Base-by-base conservation (phyloP, 1,284 basidiomycete species). In the Thecaphora frezii region DNA sequence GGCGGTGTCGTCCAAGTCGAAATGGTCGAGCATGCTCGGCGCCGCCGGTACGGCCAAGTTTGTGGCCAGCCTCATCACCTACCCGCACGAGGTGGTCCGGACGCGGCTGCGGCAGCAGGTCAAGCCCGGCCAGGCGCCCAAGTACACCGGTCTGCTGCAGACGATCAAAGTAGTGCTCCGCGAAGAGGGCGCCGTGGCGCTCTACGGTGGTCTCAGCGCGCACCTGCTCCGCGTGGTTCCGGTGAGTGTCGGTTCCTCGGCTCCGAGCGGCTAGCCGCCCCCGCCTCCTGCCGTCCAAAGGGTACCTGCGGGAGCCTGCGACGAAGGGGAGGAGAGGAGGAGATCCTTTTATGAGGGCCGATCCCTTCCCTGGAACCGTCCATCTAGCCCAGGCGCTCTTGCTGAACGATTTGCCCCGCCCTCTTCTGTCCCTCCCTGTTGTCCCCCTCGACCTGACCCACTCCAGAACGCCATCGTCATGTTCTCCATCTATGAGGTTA, bases 221-320 rank as follows among this genome's bases (percentile, higher is more conserved):
- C 96, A 98, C 80, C 83, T 99, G 54, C 88, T 98, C 84, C 87
- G 94, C 44, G 94, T 98, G 49, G 90, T 97, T 1, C 94, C 94
- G 3, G 56, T 62, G 58, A 58, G 58, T 53, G 7, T 19, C 14
- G n/a, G 7, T 10, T 48, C 2, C 16, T 24, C 44, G 10, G 16
- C 24, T 24, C 37, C 16, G 13, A 28, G n/a, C 21, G 30, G 43
- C 43, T 37, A 4, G 10, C 5, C 16, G 8, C 7, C 33, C 33
- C 12, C 16, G 13, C 28, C 5, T 13, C 28, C 5, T 13, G 28
- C 28, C 28, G 13, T 13, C 7, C 7, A 5, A 13, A 13, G 7
- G 28, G 28, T 7, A 28, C n/a, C n/a, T n/a, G n/a, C 28, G 28
- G 28, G 28, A 46, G 44, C 19, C 36, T 46, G 16, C 9, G 21